Evolutionary conservation across 805 yeast species (phyloP), one percentile per base, ranked within the genome.

Genomic region (Schwanniomyces occidentalis): DNA sequence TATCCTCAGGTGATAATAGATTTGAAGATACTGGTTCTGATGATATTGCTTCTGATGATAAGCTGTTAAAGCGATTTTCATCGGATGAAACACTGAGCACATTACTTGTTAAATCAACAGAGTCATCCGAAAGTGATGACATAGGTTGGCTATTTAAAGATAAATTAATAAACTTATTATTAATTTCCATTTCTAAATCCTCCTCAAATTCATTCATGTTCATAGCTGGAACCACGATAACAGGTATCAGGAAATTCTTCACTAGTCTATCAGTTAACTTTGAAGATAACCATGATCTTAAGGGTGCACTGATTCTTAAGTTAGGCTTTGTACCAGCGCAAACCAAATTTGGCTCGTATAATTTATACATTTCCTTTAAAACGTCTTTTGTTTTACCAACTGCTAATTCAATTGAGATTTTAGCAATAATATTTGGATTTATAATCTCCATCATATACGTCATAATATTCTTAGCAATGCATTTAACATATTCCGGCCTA

Each of bases 211-310:
- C 43, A 27, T 64, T 63, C 77, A 78, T 69, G 37, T 79, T 77
- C 42, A 65, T 53, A 2, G 85, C 78, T 1, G 89, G 85, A 0
- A 78, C 82, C 31, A 82, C 73, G 16, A 82, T 69, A n/a, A 79
- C 74, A 0, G 90, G 89, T 10, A 81, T 70, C 4, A 81, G 78
- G 45, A 72, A 79, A 47, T 74, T 75, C 48, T 77, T 79, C 18
- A 82, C 83, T 29, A 82, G 63, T 31, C 85, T 61, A 51, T 81
- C 86, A 16, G 84, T 73, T 24, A 83, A 58, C 44, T 82, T 75
- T 19, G 81, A 73, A 4, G 84, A 75, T 25, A 61, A 61, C 84
- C 88, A 78, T 16, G 82, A 69, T 38, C 73, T 63, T 16, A 78
- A 63, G 2, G 83, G 80, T 1, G 79, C 78, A 26, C 73, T 56